Conservation (phyloP, 2,329 filamentous ascomycete genomes). For the Pseudogymnoascus sp. region DNA sequence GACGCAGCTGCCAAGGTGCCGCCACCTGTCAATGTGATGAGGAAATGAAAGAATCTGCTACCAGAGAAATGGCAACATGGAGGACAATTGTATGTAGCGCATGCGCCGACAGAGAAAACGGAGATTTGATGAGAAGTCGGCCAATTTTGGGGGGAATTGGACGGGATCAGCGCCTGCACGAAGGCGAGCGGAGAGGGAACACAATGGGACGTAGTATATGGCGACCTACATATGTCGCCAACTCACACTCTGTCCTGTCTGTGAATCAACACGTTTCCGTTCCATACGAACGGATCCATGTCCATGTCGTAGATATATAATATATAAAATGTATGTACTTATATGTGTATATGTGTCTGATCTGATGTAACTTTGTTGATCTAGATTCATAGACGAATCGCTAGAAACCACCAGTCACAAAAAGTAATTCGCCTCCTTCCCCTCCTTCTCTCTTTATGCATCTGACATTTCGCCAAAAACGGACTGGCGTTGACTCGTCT, state of each 20-base stretch:
- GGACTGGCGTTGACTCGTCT: constrained; percentile 4
- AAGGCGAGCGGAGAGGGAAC: neutral
- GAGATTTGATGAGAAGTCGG: neutral
- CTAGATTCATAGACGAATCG: neutral
- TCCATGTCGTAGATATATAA: neutral
- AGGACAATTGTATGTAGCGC: neutral
- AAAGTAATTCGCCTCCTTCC: neutral
- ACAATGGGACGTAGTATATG: neutral
- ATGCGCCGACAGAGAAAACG: neutral
- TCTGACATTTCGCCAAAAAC: constrained; percentile 9
- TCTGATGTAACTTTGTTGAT: neutral
- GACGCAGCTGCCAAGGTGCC: neutral
- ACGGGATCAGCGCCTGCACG: constrained; percentile 2
- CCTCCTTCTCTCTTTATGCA: neutral
- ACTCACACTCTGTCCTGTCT: neutral
- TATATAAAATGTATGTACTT: neutral
- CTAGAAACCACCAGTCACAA: neutral
- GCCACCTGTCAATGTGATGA: constrained; percentile 3
- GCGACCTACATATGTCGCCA: neutral
- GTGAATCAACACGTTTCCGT: neutral
- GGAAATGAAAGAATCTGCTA: neutral
- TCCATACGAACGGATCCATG: neutral
- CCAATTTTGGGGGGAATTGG: neutral
- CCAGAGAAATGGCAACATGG: neutral
- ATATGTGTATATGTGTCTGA: neutral